phyloP scores from a whole-genome alignment of 1,284 basidiomycete genomes.

The Termitomyces sp. region DNA sequence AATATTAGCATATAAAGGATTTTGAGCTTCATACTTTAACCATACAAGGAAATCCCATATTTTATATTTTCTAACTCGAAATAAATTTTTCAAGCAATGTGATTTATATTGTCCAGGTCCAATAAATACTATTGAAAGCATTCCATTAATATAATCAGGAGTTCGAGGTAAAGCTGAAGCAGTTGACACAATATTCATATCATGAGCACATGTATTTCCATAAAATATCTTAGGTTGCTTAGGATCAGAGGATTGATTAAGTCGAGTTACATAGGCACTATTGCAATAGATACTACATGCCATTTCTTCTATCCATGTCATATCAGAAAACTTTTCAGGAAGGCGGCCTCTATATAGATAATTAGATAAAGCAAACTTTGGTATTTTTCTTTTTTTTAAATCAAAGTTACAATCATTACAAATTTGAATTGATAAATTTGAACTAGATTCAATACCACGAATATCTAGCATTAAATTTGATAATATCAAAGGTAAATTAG shows the following conservation, averaged over 20 bases:
- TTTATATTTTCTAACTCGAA: constrained; percentile 10
- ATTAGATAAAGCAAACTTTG: background rate
- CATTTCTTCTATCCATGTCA: constrained; percentile 20
- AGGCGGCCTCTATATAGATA: constrained; percentile 1
- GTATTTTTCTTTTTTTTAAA: background rate
- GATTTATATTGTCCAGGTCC: constrained; percentile 17
- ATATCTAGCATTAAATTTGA: too few relatives aligned
- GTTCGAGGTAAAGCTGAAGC: constrained; percentile 20
- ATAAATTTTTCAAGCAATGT: constrained; percentile 10
- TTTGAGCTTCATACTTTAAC: constrained; percentile 19
- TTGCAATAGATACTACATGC: constrained; percentile 16
- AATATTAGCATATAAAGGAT: constrained; percentile 21
- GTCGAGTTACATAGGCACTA: constrained; percentile 17
- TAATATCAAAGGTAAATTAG: too few relatives aligned
- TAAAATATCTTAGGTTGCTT: constrained; percentile 11
- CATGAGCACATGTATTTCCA: constrained; percentile 19
- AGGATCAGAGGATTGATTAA: constrained; percentile 15
- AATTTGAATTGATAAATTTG: too few relatives aligned
- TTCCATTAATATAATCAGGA: constrained; percentile 19
- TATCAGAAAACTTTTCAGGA: constrained; percentile 6
- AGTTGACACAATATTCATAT: constrained; percentile 23
- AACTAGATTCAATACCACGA: too few relatives aligned
- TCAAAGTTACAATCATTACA: background rate
- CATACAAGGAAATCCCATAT: constrained; percentile 22
- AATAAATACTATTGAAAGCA: constrained; percentile 23